Evolutionary conservation across 2,329 filamentous ascomycete genomes (phyloP).

Genomic region (Penicillium decumbens): DNA sequence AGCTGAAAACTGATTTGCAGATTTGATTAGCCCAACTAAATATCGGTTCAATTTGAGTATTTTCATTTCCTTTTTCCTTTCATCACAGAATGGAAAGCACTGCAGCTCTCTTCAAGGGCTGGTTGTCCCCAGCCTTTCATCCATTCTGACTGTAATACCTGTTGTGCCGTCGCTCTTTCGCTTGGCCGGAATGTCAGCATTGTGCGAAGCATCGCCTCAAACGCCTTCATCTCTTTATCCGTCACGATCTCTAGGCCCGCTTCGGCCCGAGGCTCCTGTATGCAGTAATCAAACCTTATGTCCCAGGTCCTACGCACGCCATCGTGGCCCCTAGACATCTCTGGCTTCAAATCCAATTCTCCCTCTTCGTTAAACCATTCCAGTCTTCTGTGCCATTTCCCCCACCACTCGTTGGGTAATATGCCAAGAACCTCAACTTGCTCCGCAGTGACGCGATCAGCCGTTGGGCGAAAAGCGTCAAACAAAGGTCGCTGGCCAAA

Average conservation of each 20-base stretch:
- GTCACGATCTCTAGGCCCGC: slow-evolving; percentile 12
- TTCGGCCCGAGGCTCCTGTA: slow-evolving; percentile 27
- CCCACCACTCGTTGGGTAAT: slow-evolving; percentile 27
- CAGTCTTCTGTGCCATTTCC: slow-evolving; percentile 18
- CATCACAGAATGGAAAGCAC: not conserved
- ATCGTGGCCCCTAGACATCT: slow-evolving; percentile 3
- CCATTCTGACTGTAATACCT: slow-evolving; percentile 25
- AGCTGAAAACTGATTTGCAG: too few relatives aligned
- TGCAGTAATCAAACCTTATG: slow-evolving; percentile 14
- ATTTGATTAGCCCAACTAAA: too few relatives aligned
- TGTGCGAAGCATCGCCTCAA: slow-evolving; percentile 21
- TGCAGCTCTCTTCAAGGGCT: slow-evolving; percentile 15
- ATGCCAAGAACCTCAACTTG: slow-evolving; percentile 28
- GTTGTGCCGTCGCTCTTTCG: slow-evolving; percentile 19
- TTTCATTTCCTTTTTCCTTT: not conserved
- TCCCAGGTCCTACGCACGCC: slow-evolving; percentile 11
- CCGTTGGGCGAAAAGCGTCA: slow-evolving; percentile 19
- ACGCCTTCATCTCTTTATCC: slow-evolving; percentile 20
- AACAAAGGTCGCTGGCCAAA: slow-evolving; percentile 29
- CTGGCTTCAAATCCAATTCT: not conserved
- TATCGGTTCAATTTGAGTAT: too few relatives aligned
- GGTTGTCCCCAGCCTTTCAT: slow-evolving; percentile 22
- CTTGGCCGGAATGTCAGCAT: slow-evolving; percentile 23
- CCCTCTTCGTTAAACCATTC: slow-evolving; percentile 23
- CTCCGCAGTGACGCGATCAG: slow-evolving; percentile 25